phyloP scores from a whole-genome alignment of 768 basidiomycete genomes.

The Flagelloscypha sp. region DNA sequence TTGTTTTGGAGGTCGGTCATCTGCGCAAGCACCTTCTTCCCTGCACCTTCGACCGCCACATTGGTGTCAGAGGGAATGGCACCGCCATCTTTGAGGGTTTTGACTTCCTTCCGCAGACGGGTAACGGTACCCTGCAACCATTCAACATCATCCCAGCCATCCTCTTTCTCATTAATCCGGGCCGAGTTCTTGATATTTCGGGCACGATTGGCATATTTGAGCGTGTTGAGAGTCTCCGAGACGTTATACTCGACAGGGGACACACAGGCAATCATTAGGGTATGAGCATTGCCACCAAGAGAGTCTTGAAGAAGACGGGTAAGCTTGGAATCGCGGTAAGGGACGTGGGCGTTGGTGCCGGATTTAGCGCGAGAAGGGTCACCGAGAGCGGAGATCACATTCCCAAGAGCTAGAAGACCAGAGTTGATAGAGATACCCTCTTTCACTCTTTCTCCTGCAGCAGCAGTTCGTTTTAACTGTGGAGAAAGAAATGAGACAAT shows the following conservation, averaged over 20 bases:
- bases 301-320: conserved; percentile 95
- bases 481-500: conserved; percentile 11
- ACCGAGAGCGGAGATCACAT: conserved; percentile 96
- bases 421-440: conserved; percentile 99
- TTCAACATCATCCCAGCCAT: conserved; percentile 97
- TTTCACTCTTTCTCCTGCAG: conserved; percentile 92
- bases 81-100: conserved; percentile 66
- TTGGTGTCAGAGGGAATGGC: conserved; percentile 12
- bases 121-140: conserved; percentile 86
- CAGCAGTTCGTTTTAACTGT: conserved; percentile 92
- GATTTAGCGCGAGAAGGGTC: conserved; percentile 85
- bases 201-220: conserved; percentile 97
- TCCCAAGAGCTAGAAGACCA: conserved; percentile 91
- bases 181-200: conserved; percentile 96
- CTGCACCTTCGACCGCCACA: conserved; percentile 48
- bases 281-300: conserved; percentile 94
- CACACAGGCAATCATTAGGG: conserved; percentile 98
- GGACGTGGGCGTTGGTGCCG: conserved; percentile 80
- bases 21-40: conserved; percentile 71
- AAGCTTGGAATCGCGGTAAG: conserved; percentile 97
- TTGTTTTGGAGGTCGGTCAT: conserved; percentile 80
- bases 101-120: conserved; percentile 82
- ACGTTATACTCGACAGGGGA: conserved; percentile 95
- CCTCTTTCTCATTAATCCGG: conserved; percentile 87
- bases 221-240: conserved; percentile 86